These are phyloP conservation scores for Diaporthe caulivora DNA, from an alignment of 2,329 filamentous ascomycete species.

Conservation along the genomic window DNA sequence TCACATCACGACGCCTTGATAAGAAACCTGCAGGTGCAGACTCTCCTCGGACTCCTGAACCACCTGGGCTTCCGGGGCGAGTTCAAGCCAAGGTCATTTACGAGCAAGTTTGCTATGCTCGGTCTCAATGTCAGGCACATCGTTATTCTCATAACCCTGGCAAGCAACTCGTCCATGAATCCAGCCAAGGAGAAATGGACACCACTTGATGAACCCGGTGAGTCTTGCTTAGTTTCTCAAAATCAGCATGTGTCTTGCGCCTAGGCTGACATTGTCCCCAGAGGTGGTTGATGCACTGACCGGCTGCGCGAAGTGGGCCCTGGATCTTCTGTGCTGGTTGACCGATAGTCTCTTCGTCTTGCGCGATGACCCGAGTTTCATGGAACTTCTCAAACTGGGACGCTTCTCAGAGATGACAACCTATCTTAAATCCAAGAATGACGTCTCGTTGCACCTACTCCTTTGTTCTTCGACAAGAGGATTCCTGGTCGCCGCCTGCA, in stretches of 20 bases:
- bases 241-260: background rate
- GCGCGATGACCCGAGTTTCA: constrained; percentile 64
- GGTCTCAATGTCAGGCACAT: constrained; percentile 81
- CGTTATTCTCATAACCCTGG: constrained; percentile 73
- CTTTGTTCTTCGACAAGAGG: constrained; percentile 81
- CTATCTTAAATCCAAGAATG: constrained; percentile 67
- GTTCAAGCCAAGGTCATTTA: constrained; percentile 70
- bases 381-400: constrained; percentile 60
- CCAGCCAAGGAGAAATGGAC: constrained; percentile 67
- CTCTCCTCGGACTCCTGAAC: constrained; percentile 83
- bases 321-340: constrained; percentile 77
- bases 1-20: constrained; percentile 78
- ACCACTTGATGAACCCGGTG: constrained; percentile 74
- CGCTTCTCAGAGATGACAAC: constrained; percentile 62
- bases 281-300: constrained; percentile 80
- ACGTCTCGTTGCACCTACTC: constrained; percentile 72
- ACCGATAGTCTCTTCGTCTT: constrained; percentile 70
- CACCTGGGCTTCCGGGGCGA: constrained; percentile 80
- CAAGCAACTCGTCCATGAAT: constrained; percentile 67
- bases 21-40: constrained; percentile 78
- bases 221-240: constrained; percentile 44
- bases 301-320: constrained; percentile 82
- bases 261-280: constrained; percentile 44
- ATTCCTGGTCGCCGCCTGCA: constrained; percentile 77
- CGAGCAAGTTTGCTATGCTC: constrained; percentile 81